Conservation (phyloP, 2,329 filamentous ascomycete genomes). For the Myriosclerotinia curreyana region DNA sequence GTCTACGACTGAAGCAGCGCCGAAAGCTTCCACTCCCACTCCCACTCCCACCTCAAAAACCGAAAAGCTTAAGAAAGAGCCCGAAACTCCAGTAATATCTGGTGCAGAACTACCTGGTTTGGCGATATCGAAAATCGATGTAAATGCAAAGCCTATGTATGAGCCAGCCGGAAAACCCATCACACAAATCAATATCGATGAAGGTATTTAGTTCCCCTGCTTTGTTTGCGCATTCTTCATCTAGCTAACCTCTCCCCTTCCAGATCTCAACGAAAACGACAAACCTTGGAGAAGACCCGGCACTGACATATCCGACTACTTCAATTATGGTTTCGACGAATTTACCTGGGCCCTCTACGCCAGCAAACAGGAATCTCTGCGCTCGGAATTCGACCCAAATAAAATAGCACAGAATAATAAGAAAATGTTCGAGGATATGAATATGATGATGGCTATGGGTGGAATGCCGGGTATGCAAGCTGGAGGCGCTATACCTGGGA, state of each 20-base stretch:
- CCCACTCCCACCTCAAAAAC: conserved; percentile 44
- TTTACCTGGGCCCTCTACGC: conserved; percentile 97
- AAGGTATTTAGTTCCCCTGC: conserved; percentile 44
- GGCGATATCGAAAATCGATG: conserved; percentile 78
- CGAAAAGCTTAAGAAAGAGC: conserved; percentile 43
- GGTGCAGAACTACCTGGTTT: conserved; percentile 60
- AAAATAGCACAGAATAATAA: conserved; percentile 63
- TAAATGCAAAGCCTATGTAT: conserved; percentile 79
- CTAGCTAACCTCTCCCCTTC: conserved; percentile 13
- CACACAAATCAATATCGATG: conserved; percentile 71
- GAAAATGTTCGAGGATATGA: conserved; percentile 73
- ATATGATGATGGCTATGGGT: conserved; percentile 63
- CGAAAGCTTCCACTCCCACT: conserved; percentile 44
- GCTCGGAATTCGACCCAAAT: conserved; percentile 70
- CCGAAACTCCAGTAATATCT: conserved; percentile 38
- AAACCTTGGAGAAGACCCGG: conserved; percentile 96
- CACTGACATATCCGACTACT: conserved; percentile 93
- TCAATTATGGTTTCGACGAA: conserved; percentile 98
- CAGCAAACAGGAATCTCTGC: conserved; percentile 77
- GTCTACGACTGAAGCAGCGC: conserved; percentile 49
- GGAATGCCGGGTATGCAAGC: conserved; percentile 45
- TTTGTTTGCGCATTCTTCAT: not conserved
- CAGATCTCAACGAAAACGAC: conserved; percentile 71
- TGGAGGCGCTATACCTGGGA: conserved; percentile 48
- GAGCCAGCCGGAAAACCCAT: conserved; percentile 77